Conservation (phyloP, 2,329 filamentous ascomycete genomes). For the Verticillium nonalfalfae region DNA sequence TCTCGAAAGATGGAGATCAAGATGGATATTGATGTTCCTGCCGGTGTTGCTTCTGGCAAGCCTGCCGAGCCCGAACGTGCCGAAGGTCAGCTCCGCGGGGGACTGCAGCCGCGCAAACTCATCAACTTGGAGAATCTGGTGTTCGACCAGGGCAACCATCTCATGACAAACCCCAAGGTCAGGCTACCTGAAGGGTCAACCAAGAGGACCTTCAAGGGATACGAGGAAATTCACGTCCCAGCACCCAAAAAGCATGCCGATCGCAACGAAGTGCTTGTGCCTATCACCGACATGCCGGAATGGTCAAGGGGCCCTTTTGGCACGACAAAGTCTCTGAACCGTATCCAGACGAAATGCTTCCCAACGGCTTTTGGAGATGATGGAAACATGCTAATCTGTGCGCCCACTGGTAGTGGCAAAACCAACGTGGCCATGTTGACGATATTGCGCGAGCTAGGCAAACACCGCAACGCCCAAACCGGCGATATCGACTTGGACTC, state of each 20-base stretch:
- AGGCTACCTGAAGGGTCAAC: constrained; percentile 90
- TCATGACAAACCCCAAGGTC: constrained; percentile 99
- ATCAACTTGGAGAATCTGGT: constrained; percentile 95
- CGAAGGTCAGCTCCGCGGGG: constrained; percentile 69
- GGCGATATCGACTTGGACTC: constrained; percentile 94
- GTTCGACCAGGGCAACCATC: constrained; percentile 96
- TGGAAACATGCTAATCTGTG: constrained; percentile 96
- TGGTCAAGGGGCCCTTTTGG: constrained; percentile 89
- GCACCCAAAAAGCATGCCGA: constrained; percentile 83
- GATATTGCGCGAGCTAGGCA: constrained; percentile 93
- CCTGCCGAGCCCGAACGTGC: constrained; percentile 43
- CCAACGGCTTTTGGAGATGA: constrained; percentile 88
- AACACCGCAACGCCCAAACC: constrained; percentile 80
- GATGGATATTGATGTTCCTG: constrained; percentile 82
- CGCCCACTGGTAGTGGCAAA: constrained; percentile 94
- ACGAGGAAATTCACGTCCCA: constrained; percentile 96
- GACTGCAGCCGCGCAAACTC: constrained; percentile 76
- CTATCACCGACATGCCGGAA: constrained; percentile 81
- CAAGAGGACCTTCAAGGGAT: constrained; percentile 93
- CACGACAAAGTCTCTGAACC: constrained; percentile 80
- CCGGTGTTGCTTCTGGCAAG: constrained; percentile 33
- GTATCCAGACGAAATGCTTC: constrained; percentile 91
- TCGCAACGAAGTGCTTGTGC: constrained; percentile 72
- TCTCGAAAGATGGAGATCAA: constrained; percentile 79
- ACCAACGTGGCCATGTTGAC: constrained; percentile 98